A percentile compares a stretch with the other conserved stretches of the same genome.
phyloP scores from a whole-genome alignment of 345 rosid genomes.

The Brassica cretica region DNA sequence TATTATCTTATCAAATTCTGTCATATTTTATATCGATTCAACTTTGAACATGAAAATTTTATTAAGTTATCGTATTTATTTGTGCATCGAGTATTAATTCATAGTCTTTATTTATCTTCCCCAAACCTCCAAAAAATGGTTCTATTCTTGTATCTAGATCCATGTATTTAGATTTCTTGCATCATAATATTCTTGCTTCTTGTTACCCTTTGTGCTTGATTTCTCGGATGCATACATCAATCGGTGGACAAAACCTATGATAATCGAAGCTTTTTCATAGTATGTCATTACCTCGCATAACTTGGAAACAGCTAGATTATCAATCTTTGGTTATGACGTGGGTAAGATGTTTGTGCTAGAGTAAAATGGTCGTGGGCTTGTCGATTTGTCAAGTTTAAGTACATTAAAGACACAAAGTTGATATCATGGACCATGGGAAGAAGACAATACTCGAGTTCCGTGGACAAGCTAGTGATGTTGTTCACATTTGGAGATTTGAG shows the following conservation, averaged over 20 bases:
- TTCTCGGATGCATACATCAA: conserved; percentile 18
- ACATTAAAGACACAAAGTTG: not conserved
- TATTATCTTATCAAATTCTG: not conserved
- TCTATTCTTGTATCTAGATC: not conserved
- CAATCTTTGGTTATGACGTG: conserved; percentile 16
- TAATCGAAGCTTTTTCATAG: not conserved
- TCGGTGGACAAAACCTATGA: conserved; percentile 19
- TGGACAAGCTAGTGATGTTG: conserved; percentile 16
- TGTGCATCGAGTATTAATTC: not conserved
- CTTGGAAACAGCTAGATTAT: conserved; percentile 22
- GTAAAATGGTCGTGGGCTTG: conserved; percentile 2
- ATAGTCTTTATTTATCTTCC: not conserved
- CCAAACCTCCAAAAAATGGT: not conserved
- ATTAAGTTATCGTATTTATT: too few relatives aligned
- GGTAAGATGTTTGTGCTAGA: conserved; percentile 23
- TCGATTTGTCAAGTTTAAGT: conserved; percentile 25
- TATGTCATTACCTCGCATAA: conserved; percentile 17
- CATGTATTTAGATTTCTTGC: not conserved
- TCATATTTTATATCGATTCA: too few relatives aligned
- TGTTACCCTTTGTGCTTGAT: conserved; percentile 14
- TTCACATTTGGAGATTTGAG: conserved; percentile 25
- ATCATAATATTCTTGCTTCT: not conserved
- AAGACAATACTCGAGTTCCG: not conserved
- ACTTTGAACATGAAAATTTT: too few relatives aligned
- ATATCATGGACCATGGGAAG: conserved; percentile 31